phyloP scores from a whole-genome alignment of 768 basidiomycete species.

The Boletus barrowsii region DNA sequence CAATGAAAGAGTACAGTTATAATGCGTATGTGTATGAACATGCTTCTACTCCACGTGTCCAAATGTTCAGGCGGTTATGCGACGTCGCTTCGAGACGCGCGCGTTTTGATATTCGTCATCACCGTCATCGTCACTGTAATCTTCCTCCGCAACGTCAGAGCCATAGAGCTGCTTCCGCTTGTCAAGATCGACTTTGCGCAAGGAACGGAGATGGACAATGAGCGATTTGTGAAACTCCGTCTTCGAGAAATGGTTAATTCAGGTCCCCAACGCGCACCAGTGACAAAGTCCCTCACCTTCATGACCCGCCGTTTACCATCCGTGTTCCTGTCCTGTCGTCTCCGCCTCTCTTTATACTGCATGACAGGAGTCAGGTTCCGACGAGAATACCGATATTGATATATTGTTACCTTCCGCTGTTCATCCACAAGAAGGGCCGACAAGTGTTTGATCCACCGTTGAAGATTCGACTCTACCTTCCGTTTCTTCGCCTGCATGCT shows the following conservation, averaged over 20 bases:
- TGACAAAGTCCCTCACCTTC: conserved; percentile 45
- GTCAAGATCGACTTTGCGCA: conserved; percentile 59
- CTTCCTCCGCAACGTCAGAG: conserved; percentile 36
- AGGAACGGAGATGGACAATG: conserved; percentile 49
- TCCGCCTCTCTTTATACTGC: conserved; percentile 66
- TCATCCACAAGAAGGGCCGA: conserved; percentile 59
- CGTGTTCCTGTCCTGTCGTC: conserved; percentile 44
- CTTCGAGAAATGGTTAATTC: conserved; percentile 32
- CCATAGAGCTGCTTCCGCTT: conserved; percentile 45
- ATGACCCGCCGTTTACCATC: conserved; percentile 50
- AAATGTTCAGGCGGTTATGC: conserved; percentile 22
- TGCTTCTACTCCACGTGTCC: conserved; percentile 20
- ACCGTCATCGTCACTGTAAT: conserved; percentile 35
- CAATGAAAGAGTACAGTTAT: conserved; percentile 26
- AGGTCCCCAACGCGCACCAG: not conserved
- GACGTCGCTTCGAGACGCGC: conserved; percentile 30
- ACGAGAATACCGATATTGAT: not conserved
- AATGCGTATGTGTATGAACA: conserved; percentile 22
- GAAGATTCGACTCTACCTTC: conserved; percentile 44
- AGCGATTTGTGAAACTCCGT: conserved; percentile 69
- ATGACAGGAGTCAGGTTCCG: conserved; percentile 1
- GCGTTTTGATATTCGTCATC: conserved; percentile 34
- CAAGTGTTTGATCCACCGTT: conserved; percentile 70
- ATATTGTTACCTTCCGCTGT: conserved; percentile 57
- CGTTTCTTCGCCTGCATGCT: conserved; percentile 35